These are phyloP conservation scores for Diplocarpon rosae DNA, from an alignment of 2,329 filamentous ascomycete species.

Conservation along the genomic window DNA sequence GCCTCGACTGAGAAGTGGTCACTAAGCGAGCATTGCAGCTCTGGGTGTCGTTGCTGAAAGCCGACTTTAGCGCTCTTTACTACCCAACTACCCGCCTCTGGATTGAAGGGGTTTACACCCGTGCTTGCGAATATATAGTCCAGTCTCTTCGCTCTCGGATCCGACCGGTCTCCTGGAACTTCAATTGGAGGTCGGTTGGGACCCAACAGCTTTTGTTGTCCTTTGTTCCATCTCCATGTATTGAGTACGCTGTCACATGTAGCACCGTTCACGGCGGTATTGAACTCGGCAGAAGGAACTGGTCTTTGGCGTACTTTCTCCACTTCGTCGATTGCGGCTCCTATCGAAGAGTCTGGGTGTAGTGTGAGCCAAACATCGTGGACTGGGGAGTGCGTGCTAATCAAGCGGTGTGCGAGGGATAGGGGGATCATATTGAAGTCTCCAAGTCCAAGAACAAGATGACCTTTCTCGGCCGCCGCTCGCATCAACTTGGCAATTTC, in stretches of 20 bases:
- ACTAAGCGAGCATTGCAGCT: slow-evolving; percentile 73
- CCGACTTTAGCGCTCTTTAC: slow-evolving; percentile 62
- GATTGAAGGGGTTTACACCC: slow-evolving; percentile 28
- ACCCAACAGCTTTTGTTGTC: slow-evolving; percentile 54
- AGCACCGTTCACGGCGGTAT: slow-evolving; percentile 69
- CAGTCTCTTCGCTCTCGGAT: slow-evolving; percentile 71
- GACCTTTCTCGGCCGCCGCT: slow-evolving; percentile 66
- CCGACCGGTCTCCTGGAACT: slow-evolving; percentile 54
- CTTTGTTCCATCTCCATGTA: slow-evolving; percentile 83
- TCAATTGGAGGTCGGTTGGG: slow-evolving; percentile 48
- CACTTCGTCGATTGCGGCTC: slow-evolving; percentile 53
- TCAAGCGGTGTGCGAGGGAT: slow-evolving; percentile 72
- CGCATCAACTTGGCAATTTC: slow-evolving; percentile 84
- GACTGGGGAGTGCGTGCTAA: slow-evolving; percentile 67
- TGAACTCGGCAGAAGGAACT: slow-evolving; percentile 66
- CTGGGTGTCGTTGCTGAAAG: slow-evolving; percentile 73
- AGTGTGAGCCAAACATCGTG: slow-evolving; percentile 76
- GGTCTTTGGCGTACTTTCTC: slow-evolving; percentile 56
- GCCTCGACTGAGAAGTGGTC: slow-evolving; percentile 91
- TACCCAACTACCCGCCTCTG: slow-evolving; percentile 43
- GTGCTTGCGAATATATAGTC: slow-evolving; percentile 86
- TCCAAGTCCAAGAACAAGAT: slow-evolving; percentile 75
- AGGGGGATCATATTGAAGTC: slow-evolving; percentile 96
- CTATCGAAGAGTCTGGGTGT: slow-evolving; percentile 74
- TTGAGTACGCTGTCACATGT: slow-evolving; percentile 82